Percentiles rank a stretch among this genome's conserved stretches.
Evolutionary conservation across 305 asterid genomes (phyloP).

Genomic region (Solanum aculeatissimum): DNA sequence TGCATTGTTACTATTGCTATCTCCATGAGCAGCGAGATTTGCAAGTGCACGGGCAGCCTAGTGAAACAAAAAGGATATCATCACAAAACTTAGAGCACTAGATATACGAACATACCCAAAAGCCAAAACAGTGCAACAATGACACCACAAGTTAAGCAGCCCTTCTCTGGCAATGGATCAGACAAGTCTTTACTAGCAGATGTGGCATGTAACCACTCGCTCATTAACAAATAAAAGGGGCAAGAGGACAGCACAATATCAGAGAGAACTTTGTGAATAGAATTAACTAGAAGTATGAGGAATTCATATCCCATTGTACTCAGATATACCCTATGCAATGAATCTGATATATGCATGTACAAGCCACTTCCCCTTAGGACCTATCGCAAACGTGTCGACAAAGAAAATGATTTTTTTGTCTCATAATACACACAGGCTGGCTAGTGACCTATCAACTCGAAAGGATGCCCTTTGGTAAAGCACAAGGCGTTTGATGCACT

Average conservation of each 20-base stretch:
- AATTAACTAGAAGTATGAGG: not conserved
- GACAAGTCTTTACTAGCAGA: not conserved
- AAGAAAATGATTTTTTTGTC: not conserved
- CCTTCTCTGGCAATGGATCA: not conserved
- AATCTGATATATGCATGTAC: not conserved
- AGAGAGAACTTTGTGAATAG: not conserved
- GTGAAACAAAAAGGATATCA: conserved; percentile 1
- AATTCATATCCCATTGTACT: not conserved
- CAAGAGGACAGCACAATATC: not conserved
- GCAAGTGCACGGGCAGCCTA: conserved; percentile 97
- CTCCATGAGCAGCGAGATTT: conserved; percentile 96
- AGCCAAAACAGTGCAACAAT: not conserved
- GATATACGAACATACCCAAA: not conserved
- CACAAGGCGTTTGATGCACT: not conserved
- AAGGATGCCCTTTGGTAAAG: not conserved
- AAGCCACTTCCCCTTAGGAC: not conserved
- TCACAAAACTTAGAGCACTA: conserved; percentile 1
- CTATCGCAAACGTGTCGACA: not conserved
- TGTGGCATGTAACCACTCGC: not conserved
- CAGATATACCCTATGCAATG: not conserved
- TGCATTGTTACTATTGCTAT: conserved; percentile 76
- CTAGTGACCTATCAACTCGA: not conserved
- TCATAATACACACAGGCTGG: not conserved
- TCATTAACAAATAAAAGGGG: not conserved
- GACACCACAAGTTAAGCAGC: not conserved